A percentile compares a stretch with the other conserved stretches of the same genome.
Evolutionary conservation across 2,329 filamentous ascomycete genomes (phyloP).

Genomic region (Coccinonectria pachysandricola): DNA sequence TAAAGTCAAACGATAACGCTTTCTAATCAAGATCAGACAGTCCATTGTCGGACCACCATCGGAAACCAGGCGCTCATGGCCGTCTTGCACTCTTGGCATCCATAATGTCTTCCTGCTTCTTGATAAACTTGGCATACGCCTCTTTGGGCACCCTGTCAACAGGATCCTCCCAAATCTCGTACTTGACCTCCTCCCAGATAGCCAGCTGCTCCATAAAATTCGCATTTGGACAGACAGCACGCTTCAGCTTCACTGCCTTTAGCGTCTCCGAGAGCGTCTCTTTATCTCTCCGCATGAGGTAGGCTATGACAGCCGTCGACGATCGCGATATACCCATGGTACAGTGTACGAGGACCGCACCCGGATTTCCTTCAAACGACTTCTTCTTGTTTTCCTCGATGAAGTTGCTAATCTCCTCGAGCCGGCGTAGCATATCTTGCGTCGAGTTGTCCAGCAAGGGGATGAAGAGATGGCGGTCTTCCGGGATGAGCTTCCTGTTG

Average conservation of each 20-base stretch:
- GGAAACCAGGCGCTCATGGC: no score
- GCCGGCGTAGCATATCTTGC: slow-evolving; percentile 3
- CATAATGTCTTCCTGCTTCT: no score
- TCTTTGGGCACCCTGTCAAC: slow-evolving; percentile 10
- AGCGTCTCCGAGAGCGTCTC: slow-evolving; percentile 3
- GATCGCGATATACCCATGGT: slow-evolving; percentile 20
- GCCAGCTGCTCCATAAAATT: slow-evolving; percentile 17
- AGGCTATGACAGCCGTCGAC: slow-evolving; percentile 14
- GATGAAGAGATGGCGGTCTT: slow-evolving; percentile 3
- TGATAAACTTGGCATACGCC: slow-evolving; percentile 6
- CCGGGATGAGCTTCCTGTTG: slow-evolving; percentile 2
- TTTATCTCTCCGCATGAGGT: slow-evolving; percentile 16
- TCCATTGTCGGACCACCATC: no score
- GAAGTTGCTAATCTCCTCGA: slow-evolving; percentile 7
- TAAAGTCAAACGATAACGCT: no score
- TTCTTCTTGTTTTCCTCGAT: slow-evolving; percentile 2
- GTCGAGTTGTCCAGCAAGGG: slow-evolving; percentile 3
- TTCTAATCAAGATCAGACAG: no score
- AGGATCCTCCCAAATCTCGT: slow-evolving; percentile 15
- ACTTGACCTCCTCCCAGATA: slow-evolving; percentile 15
- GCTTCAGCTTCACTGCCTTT: slow-evolving; percentile 6
- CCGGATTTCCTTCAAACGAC: neutral
- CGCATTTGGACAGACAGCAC: slow-evolving; percentile 10
- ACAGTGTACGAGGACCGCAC: slow-evolving; percentile 15
- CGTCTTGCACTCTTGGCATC: no score